These are phyloP conservation scores for Fusarium succisae DNA, from an alignment of 2,329 filamentous ascomycete genomes.

Conservation along the genomic window DNA sequence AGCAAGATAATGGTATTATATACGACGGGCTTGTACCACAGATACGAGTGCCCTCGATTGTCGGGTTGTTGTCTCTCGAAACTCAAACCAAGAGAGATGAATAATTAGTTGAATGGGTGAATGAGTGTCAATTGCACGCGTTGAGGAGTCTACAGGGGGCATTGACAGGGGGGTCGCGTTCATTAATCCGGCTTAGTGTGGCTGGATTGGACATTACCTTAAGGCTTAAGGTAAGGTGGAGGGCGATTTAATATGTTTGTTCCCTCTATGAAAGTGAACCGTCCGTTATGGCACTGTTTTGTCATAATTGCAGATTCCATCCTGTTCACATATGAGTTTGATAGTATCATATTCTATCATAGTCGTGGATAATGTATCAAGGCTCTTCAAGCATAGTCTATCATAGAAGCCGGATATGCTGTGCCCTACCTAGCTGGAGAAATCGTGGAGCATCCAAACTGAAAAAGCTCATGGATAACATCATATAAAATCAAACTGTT, in stretches of 20 bases:
- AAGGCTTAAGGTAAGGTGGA: not conserved
- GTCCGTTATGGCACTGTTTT: not conserved
- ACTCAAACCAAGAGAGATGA: conserved; percentile 20
- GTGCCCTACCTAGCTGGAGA: not conserved
- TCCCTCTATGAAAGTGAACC: not conserved
- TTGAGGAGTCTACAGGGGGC: conserved; percentile 36
- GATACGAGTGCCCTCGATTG: conserved; percentile 7
- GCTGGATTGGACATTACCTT: conserved; percentile 1
- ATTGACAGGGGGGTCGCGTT: conserved; percentile 34
- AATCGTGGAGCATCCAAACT: not conserved
- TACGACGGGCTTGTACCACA: conserved; percentile 1
- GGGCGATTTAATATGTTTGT: not conserved
- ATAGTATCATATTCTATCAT: not conserved
- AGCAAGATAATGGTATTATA: not conserved
- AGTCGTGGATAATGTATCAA: not conserved
- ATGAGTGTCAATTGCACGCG: conserved; percentile 30
- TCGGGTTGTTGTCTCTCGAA: conserved; percentile 27
- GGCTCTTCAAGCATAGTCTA: not conserved
- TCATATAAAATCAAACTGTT: not conserved
- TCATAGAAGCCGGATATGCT: not conserved
- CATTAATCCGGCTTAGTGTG: conserved; percentile 26
- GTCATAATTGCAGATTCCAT: not conserved
- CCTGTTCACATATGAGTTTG: not conserved
- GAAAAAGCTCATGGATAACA: not conserved
- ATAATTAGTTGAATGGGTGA: conserved; percentile 24